Conservation (phyloP, 192 early-diverging fungal genomes). For the Coemansia brasiliensis region DNA sequence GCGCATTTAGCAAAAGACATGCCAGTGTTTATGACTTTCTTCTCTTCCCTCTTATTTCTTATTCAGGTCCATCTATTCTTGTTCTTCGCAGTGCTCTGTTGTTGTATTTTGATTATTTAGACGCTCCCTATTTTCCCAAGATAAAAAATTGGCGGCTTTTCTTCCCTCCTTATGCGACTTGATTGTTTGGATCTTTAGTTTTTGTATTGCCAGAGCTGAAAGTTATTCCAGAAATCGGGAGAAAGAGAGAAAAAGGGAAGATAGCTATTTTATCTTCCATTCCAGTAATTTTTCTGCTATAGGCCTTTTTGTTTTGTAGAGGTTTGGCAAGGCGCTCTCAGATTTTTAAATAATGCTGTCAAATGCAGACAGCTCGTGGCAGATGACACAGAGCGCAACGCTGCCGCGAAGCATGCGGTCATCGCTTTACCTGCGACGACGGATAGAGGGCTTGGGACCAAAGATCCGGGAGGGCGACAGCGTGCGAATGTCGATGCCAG, state of each 20-base stretch:
- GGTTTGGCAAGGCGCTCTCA: neutral
- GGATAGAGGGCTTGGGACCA: slow-evolving; percentile 12
- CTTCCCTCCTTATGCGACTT: slow-evolving; percentile 4
- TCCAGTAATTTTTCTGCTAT: neutral
- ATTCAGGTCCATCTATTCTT: neutral
- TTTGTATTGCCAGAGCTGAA: neutral
- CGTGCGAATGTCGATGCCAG: slow-evolving; percentile 35
- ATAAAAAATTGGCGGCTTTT: neutral
- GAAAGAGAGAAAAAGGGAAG: no score
- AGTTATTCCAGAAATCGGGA: neutral
- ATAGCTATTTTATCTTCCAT: neutral
- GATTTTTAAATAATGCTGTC: slow-evolving; percentile 14
- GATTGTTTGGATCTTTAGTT: slow-evolving; percentile 3
- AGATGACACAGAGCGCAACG: slow-evolving; percentile 20
- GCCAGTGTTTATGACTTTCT: no score
- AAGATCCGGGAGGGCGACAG: neutral
- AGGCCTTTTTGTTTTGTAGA: neutral
- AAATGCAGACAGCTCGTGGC: slow-evolving; percentile 10
- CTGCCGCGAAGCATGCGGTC: slow-evolving; percentile 27
- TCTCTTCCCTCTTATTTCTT: neutral
- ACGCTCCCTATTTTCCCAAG: slow-evolving; percentile 4
- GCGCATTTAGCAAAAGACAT: no score
- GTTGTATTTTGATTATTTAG: slow-evolving; percentile 7
- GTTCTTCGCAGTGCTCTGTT: neutral
- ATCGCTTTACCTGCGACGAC: slow-evolving; percentile 31